Evolutionary conservation across 108 stramenopile genomes (phyloP), one percentile per base, ranked within the genome.

Genomic region (Conticribra weissflogii): DNA sequence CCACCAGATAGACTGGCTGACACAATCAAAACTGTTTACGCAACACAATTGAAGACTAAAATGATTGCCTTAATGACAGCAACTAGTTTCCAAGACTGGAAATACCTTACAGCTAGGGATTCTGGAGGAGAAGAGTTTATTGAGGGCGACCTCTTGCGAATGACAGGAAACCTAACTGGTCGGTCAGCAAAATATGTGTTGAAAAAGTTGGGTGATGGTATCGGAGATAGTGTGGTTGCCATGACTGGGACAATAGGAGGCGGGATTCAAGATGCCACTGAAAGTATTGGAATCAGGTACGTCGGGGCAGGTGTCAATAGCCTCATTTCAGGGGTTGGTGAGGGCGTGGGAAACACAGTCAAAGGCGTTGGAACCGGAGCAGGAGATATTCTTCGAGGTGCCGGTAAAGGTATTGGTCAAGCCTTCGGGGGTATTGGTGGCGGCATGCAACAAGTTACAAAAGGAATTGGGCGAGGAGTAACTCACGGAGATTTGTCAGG

Each of bases 21-120:
- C 64, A 64, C 82, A 8, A 54, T 96, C 44, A 76, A 65, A 44
- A 85, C 92, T 8, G 90, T 90, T 0, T 96, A 96, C 54, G 62
- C 85, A 41, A 72, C 87, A 0, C 74, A 86, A 47, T 86, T 93
- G 63, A 96, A 96, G 68, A 81, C 85, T 18, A 91, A 96, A 72
- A 50, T 93, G 63, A 75, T 93, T 21, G 73, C 85, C 17, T 59
- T 96, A 3, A 71, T 96, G 69, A 81, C 86, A 14, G 83, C 95
- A 1, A 85, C 89, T n/a, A 93, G 84, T 64, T 65, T 96, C 32
- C 84, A 96, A 51, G 92, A 96, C 50, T 96, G 95, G 95, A 88
- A 85, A 59, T 79, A 68, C 63, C 83, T 96, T 21, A 84, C 91
- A 17, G 88, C 82, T 44, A 81, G 95, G 44, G 89, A 88, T 25